Conservation (phyloP, 2,329 filamentous ascomycete species). For the Orbilia javanica region DNA sequence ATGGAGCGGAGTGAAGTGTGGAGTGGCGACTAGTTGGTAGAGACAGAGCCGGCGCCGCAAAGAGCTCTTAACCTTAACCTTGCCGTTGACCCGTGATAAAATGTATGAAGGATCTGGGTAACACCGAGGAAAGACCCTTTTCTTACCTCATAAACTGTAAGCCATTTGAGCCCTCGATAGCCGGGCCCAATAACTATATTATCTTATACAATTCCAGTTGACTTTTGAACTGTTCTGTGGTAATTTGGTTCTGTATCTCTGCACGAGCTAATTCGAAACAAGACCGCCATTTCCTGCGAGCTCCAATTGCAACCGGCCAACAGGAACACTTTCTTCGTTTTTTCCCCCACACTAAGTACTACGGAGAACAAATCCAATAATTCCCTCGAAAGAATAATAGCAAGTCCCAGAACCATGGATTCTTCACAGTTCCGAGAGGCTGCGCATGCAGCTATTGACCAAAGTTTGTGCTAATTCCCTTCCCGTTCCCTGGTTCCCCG, state of each 20-base stretch:
- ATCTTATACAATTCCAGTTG: background rate
- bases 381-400: background rate
- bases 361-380: too few species aligned
- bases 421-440: conserved; percentile 81
- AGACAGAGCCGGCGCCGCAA: background rate
- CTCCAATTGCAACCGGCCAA: too few species aligned
- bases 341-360: background rate
- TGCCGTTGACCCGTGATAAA: conserved; percentile 8
- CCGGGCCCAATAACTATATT: background rate
- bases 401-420: conserved; percentile 73
- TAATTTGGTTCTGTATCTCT: too few species aligned
- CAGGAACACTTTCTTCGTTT: background rate
- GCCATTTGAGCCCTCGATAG: conserved; percentile 4
- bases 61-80: conserved; percentile 12
- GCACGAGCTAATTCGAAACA: background rate
- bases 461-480: conserved; percentile 72
- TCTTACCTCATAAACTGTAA: background rate
- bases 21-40: background rate
- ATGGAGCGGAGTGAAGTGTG: background rate
- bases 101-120: conserved; percentile 36
- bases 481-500: background rate
- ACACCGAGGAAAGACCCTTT: conserved; percentile 31
- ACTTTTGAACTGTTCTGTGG: background rate
- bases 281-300: too few species aligned
- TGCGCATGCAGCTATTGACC: conserved; percentile 82